phyloP scores from a whole-genome alignment of 306 rosid genomes.

The Cercis canadensis region DNA sequence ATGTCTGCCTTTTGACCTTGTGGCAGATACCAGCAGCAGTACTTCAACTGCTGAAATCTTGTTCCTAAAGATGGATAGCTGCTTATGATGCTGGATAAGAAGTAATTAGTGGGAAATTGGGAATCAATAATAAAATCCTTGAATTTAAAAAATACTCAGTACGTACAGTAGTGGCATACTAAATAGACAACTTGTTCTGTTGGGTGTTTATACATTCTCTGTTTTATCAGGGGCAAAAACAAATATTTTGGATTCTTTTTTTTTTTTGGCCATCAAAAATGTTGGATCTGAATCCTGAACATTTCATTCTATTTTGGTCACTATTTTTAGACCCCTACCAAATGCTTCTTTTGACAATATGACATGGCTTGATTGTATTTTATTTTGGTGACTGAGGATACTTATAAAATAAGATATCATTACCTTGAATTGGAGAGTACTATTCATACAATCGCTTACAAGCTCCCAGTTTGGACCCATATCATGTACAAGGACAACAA shows the following conservation, averaged over 20 bases:
- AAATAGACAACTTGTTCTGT: not conserved
- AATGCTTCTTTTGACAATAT: not conserved
- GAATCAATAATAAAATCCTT: not conserved
- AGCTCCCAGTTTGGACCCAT: conserved; percentile 99
- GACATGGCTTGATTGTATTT: not conserved
- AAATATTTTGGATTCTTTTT: too few relatives aligned
- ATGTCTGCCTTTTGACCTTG: not conserved
- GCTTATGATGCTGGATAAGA: not conserved
- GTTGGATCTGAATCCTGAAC: not conserved
- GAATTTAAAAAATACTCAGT: not conserved
- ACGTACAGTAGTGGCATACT: not conserved
- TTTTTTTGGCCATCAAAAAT: too few relatives aligned
- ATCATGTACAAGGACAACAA: conserved; percentile 97
- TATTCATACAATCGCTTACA: conserved; percentile 89
- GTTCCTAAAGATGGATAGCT: not conserved
- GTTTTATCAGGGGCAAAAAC: not conserved
- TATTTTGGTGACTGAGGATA: not conserved
- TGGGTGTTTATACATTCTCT: not conserved
- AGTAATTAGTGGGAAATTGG: not conserved
- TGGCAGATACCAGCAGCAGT: conserved; percentile 6
- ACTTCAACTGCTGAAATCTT: too few relatives aligned
- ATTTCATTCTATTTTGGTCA: not conserved
- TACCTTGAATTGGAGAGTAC: conserved; percentile 91
- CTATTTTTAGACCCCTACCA: not conserved
- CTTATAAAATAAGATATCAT: not conserved